phyloP scores from a whole-genome alignment of 176 grass and related monocot species.

The Musa beccarii region DNA sequence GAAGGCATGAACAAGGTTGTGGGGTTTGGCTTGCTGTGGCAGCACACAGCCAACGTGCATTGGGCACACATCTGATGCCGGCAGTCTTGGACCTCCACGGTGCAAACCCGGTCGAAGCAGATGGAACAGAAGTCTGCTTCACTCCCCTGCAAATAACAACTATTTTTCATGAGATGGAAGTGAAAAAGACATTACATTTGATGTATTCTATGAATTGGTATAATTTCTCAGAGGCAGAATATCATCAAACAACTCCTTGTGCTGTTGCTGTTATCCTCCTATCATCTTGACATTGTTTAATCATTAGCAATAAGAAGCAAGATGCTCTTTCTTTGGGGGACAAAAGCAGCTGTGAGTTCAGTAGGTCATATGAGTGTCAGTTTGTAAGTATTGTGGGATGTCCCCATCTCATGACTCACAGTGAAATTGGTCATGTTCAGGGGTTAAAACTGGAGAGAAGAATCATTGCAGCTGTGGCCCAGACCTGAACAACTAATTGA shows the following conservation, averaged over 20 bases:
- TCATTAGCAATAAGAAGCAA: neutral
- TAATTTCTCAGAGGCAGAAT: neutral
- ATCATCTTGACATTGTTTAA: neutral
- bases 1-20: conserved; percentile 26
- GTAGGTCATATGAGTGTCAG: neutral
- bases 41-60: conserved; percentile 44
- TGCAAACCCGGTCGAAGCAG: conserved; percentile 37
- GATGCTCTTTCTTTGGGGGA: too few species aligned
- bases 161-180: neutral
- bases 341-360: too few species aligned
- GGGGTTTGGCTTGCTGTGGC: conserved; percentile 47
- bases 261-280: neutral
- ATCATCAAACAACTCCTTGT: neutral
- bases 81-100: conserved; percentile 39
- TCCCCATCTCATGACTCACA: neutral
- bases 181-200: neutral
- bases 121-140: conserved; percentile 36
- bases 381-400: neutral
- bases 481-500: neutral
- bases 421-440: neutral
- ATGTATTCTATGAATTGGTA: neutral
- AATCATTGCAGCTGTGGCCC: neutral
- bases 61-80: conserved; percentile 47
- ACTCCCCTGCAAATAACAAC: conserved; percentile 15
- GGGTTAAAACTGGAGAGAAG: neutral